These are phyloP conservation scores for Cutaneotrichosporon sp. DNA, from an alignment of 1,284 basidiomycete genomes.

Conservation along the genomic window DNA sequence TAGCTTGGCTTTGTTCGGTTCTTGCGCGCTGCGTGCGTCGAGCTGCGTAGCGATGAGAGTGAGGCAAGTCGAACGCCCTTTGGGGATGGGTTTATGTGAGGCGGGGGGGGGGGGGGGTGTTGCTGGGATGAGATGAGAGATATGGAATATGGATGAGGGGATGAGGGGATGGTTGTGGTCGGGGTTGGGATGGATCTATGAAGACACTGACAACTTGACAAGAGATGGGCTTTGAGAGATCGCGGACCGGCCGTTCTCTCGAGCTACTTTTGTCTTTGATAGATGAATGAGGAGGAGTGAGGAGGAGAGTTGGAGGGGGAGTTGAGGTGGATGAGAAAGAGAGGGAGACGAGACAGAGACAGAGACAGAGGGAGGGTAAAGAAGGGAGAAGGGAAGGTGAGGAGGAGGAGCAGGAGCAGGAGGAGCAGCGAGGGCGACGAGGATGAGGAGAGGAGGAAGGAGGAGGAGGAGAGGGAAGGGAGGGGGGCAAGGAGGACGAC, in stretches of 20 bases:
- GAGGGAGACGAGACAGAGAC: neutral
- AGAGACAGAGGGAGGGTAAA: neutral
- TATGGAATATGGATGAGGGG: neutral
- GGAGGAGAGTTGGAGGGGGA: constrained; percentile 3
- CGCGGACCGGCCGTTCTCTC: constrained; percentile 1
- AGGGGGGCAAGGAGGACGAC: too few species aligned
- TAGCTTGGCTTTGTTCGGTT: too few species aligned
- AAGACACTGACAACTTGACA: constrained; percentile 1
- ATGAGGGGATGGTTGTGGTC: neutral
- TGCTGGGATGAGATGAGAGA: too few species aligned
- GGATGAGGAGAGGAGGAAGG: too few species aligned
- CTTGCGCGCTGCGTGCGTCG: neutral
- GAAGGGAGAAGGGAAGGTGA: neutral
- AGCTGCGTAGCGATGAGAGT: neutral
- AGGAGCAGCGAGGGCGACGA: neutral
- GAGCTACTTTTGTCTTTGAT: constrained; percentile 3
- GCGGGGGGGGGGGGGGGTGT: neutral
- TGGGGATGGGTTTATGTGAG: too few species aligned
- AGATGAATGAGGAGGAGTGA: constrained; percentile 4
- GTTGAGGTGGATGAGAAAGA: neutral
- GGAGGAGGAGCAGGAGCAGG: neutral
- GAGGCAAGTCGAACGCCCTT: too few species aligned
- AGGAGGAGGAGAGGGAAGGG: too few species aligned
- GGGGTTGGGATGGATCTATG: constrained; percentile 1
- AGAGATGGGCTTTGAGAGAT: neutral